These are phyloP conservation scores for Yamadazyma epiphylla DNA, from an alignment of 1,139 yeast genomes.

Conservation along the genomic window DNA sequence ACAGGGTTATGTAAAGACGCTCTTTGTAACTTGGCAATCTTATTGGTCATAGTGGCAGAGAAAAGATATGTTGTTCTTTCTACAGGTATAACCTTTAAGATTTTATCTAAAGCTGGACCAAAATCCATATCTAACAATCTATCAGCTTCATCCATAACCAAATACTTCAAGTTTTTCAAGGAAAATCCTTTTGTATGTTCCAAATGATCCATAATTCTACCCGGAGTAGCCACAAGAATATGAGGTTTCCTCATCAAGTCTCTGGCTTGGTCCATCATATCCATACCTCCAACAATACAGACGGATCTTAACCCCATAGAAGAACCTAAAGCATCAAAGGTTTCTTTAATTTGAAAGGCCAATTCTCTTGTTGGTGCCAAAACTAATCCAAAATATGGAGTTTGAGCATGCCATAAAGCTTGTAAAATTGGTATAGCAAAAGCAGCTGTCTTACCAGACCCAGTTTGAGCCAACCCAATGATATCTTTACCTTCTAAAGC, in stretches of 20 bases:
- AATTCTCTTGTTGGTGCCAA: conserved; percentile 96
- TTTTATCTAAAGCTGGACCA: conserved; percentile 89
- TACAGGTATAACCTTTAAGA: conserved; percentile 79
- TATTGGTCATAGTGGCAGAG: conserved; percentile 95
- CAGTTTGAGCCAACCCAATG: conserved; percentile 80
- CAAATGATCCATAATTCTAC: conserved; percentile 86
- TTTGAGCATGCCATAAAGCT: conserved; percentile 83
- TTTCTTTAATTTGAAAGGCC: conserved; percentile 93
- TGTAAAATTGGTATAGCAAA: conserved; percentile 89
- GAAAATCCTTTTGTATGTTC: conserved; percentile 94
- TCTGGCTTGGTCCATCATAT: conserved; percentile 95
- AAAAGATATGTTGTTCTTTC: conserved; percentile 84
- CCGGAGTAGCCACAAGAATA: conserved; percentile 81
- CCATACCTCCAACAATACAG: conserved; percentile 97
- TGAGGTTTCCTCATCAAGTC: conserved; percentile 94
- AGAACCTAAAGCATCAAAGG: conserved; percentile 90
- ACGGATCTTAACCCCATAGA: conserved; percentile 85
- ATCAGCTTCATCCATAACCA: conserved; percentile 98
- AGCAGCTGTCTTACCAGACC: conserved; percentile 85
- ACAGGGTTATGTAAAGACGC: conserved; percentile 91
- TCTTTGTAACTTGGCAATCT: conserved; percentile 89
- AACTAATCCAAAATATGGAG: conserved; percentile 85
- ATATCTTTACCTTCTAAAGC: conserved; percentile 84
- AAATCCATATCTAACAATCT: conserved; percentile 93
- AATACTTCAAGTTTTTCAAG: conserved; percentile 69